phyloP scores from a whole-genome alignment of 2,329 filamentous ascomycete genomes.

The Zymoseptoria tritici region DNA sequence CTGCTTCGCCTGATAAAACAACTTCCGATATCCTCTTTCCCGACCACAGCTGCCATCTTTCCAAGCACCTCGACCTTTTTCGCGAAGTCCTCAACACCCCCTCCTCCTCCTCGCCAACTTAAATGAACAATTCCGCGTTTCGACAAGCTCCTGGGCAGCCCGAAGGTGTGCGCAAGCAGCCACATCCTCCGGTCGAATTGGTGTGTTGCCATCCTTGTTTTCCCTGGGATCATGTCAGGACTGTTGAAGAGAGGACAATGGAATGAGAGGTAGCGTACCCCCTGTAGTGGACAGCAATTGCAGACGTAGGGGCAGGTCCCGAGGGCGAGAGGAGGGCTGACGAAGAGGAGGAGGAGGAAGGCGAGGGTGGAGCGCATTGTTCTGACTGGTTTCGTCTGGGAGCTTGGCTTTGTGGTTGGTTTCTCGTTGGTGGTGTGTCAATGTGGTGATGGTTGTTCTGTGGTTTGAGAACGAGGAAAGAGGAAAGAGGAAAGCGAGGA shows the following conservation, averaged over 20 bases:
- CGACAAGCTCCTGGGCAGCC: background rate
- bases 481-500: too few relatives aligned
- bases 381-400: background rate
- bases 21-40: too few relatives aligned
- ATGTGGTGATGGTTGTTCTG: background rate
- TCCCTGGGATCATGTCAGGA: background rate
- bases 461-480: too few relatives aligned
- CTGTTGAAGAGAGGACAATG: too few relatives aligned
- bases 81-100: too few relatives aligned
- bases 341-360: background rate
- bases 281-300: background rate
- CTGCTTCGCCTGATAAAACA: too few relatives aligned
- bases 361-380: background rate
- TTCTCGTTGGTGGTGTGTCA: background rate
- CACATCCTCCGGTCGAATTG: background rate
- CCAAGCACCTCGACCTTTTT: too few relatives aligned
- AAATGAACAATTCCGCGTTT: background rate
- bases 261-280: too few relatives aligned
- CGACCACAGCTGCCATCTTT: too few relatives aligned
- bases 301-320: background rate
- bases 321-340: background rate
- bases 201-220: background rate
- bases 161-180: background rate
- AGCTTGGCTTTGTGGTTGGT: background rate
- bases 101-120: background rate